phyloP scores from a whole-genome alignment of 208 protist genomes.

The Phytomonas sp. region DNA sequence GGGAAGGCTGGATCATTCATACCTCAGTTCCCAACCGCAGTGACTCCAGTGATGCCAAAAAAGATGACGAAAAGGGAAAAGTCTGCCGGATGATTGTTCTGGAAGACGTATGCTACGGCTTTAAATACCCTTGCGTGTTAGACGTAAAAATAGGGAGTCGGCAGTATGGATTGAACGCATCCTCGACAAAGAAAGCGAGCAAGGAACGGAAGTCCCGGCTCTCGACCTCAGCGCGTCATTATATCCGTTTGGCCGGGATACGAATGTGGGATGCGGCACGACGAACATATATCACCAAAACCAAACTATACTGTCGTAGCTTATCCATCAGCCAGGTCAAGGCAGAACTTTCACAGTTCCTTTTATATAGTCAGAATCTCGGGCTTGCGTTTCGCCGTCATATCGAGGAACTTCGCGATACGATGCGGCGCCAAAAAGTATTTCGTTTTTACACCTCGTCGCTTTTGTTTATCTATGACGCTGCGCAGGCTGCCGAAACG shows the following conservation, averaged over 20 bases:
- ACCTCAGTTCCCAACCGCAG: conserved; percentile 4
- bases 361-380: conserved; percentile 17
- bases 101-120: conserved; percentile 77
- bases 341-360: conserved; percentile 36
- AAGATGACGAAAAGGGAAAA: conserved; percentile 4
- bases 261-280: conserved; percentile 45
- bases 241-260: conserved; percentile 73
- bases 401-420: conserved; percentile 36
- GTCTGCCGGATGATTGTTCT: conserved; percentile 61
- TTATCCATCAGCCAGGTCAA: conserved; percentile 44
- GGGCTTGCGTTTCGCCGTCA: conserved; percentile 21
- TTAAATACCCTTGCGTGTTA: conserved; percentile 63
- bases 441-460: conserved; percentile 86
- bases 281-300: conserved; percentile 36
- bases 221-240: conserved; percentile 62
- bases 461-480: conserved; percentile 83
- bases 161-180: conserved; percentile 74
- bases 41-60: conserved; percentile 15
- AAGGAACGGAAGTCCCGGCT: conserved; percentile 57
- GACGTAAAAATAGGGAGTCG: conserved; percentile 84
- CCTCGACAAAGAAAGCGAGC: conserved; percentile 49
- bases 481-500: conserved; percentile 43
- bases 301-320: conserved; percentile 49
- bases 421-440: conserved; percentile 50
- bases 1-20: background rate